Percentiles rank a stretch among this genome's conserved stretches.
phyloP scores from a whole-genome alignment of 2,329 filamentous ascomycete genomes.

The Falciphora oryzae region DNA sequence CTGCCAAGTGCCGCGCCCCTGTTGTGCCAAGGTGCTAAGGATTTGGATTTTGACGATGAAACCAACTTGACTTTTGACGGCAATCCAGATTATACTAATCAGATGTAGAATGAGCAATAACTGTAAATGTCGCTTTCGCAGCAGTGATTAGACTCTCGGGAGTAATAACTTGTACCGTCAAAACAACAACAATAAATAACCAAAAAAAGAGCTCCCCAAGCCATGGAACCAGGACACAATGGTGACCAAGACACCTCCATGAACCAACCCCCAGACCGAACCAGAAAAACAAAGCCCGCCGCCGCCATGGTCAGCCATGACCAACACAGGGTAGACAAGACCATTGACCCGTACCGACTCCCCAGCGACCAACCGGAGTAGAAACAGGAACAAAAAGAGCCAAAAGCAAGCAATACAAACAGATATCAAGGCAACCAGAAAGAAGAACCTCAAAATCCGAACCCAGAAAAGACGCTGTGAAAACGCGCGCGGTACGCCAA shows the following conservation, averaged over 20 bases:
- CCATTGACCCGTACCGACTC: not conserved
- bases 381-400: not conserved
- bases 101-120: not conserved
- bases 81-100: not conserved
- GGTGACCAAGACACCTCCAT: not conserved
- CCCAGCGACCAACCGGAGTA: not conserved
- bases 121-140: not conserved
- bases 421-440: not conserved
- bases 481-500: not conserved
- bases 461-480: not conserved
- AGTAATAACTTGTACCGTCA: not conserved
- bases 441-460: not conserved
- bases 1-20: no score
- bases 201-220: not conserved
- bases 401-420: not conserved
- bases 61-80: no score
- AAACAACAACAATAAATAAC: not conserved
- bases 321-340: not conserved
- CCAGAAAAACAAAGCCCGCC: not conserved
- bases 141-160: slow-evolving; percentile 1
- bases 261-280: not conserved
- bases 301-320: not conserved
- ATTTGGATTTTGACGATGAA: no score
- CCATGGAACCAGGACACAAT: not conserved
- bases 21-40: no score